phyloP scores from a whole-genome alignment of 352 stramenopile genomes.

The Pythium sp. region DNA sequence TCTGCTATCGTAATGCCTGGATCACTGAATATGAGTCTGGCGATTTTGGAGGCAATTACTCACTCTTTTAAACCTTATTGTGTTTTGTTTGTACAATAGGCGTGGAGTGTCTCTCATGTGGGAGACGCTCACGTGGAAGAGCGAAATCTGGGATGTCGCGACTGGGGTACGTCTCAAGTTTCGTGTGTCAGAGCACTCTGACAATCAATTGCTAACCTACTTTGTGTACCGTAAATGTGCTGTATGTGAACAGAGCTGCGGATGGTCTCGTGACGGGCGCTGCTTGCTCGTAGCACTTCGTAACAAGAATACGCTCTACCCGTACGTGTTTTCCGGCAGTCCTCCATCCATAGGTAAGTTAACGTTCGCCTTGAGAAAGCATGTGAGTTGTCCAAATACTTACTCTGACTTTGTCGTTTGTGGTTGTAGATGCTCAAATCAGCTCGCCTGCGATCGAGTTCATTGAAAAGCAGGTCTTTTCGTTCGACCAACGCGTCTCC shows the following conservation, averaged over 20 bases:
- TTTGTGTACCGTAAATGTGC: not conserved
- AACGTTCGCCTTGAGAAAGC: not conserved
- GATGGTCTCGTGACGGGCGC: slow-evolving; percentile 67
- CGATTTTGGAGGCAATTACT: not conserved
- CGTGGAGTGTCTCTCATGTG: slow-evolving; percentile 66
- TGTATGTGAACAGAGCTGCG: slow-evolving; percentile 40
- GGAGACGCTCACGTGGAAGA: slow-evolving; percentile 78
- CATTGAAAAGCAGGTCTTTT: slow-evolving; percentile 54
- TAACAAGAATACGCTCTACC: slow-evolving; percentile 56
- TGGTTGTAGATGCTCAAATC: slow-evolving; percentile 59
- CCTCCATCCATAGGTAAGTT: slow-evolving; percentile 58
- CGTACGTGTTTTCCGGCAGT: slow-evolving; percentile 62
- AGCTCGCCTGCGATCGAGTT: slow-evolving; percentile 71
- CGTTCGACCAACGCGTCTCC: slow-evolving; percentile 55
- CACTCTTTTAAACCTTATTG: not conserved
- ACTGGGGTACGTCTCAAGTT: slow-evolving; percentile 34
- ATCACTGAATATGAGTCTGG: not conserved
- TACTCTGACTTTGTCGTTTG: not conserved
- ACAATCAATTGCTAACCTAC: not conserved
- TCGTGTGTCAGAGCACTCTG: not conserved
- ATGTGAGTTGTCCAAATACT: not conserved
- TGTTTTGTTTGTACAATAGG: slow-evolving; percentile 19
- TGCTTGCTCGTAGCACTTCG: slow-evolving; percentile 65
- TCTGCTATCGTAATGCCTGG: not conserved
- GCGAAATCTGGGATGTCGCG: slow-evolving; percentile 73